Evolutionary conservation across 169 alveolate species (phyloP).

Genomic region (Plasmodium vivax): DNA sequence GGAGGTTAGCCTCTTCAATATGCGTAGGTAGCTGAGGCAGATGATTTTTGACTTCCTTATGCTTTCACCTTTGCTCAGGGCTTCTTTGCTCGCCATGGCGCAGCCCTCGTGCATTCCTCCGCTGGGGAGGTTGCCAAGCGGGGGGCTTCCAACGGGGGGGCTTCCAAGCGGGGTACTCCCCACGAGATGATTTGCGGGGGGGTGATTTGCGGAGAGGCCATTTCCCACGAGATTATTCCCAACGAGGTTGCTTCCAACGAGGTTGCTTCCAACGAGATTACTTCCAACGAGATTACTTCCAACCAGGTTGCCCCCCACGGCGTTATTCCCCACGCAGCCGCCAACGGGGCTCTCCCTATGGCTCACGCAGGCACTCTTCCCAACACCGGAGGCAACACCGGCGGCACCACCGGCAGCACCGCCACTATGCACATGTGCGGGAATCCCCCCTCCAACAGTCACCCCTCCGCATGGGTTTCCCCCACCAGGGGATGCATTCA

Average conservation of each 20-base stretch:
- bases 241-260: not conserved
- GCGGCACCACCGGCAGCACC: not conserved
- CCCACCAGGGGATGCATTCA: not conserved
- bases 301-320: not conserved
- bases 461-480: not conserved
- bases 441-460: not conserved
- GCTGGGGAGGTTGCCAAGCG: not conserved
- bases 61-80: slow-evolving; percentile 1
- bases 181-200: not conserved
- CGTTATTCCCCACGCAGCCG: not conserved
- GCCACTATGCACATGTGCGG: not conserved
- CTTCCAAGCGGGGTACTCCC: not conserved
- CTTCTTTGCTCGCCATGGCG: slow-evolving; percentile 3
- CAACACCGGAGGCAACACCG: not conserved
- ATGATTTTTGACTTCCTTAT: slow-evolving; percentile 23
- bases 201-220: not conserved
- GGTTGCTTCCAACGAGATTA: not conserved
- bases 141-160: not conserved
- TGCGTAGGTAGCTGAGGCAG: slow-evolving; percentile 43
- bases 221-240: not conserved
- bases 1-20: slow-evolving; percentile 33
- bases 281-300: not conserved
- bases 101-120: not conserved
- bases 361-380: not conserved
- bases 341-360: not conserved